Conservation (phyloP, 2,329 filamentous ascomycete genomes). For the Hymenoscyphus salicellus region DNA sequence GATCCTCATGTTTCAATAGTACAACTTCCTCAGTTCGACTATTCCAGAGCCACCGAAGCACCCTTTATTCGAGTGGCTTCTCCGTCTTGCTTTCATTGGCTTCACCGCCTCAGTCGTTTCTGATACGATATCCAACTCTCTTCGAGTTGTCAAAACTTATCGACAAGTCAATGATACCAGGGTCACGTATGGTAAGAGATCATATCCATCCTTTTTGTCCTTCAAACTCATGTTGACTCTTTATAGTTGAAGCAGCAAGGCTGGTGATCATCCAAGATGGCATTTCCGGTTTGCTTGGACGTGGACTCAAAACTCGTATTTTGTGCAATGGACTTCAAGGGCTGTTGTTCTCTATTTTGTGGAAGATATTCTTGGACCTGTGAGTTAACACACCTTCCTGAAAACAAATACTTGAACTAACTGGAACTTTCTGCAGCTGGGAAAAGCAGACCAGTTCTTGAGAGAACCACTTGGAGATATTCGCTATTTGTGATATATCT, state of each 20-base stretch:
- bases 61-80: conserved; percentile 42
- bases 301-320: conserved; percentile 47
- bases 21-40: conserved; percentile 43
- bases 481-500: no score
- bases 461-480: no score
- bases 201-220: no score
- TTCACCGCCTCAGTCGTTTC: conserved; percentile 47
- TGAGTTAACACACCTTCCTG: conserved; percentile 33
- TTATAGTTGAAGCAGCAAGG: conserved; percentile 43
- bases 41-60: conserved; percentile 43
- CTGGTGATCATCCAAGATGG: conserved; percentile 43
- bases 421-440: not conserved
- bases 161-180: conserved; percentile 49
- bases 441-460: not conserved
- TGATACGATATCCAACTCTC: conserved; percentile 47
- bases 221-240: not conserved
- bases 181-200: conserved; percentile 43
- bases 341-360: conserved; percentile 47
- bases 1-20: conserved; percentile 31
- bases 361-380: conserved; percentile 49
- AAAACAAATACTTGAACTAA: not conserved
- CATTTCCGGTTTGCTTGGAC: conserved; percentile 43
- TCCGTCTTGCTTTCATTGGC: conserved; percentile 44
- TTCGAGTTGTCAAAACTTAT: conserved; percentile 49
- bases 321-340: conserved; percentile 49